Conservation (phyloP, 176 grass and related monocot genomes). For the Aechmea fasciata region DNA sequence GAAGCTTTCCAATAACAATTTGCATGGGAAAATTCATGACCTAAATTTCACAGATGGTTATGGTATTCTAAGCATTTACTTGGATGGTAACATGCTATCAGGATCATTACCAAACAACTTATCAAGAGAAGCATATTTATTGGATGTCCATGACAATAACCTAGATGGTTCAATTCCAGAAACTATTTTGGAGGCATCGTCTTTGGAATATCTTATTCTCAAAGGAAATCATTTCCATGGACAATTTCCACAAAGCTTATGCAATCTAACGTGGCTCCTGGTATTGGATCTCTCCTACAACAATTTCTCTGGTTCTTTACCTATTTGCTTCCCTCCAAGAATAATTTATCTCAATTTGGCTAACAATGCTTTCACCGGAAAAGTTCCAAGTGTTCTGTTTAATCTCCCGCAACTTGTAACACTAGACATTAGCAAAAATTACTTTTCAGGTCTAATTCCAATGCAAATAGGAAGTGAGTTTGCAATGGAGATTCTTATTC, state of each 20-base stretch:
- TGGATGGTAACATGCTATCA: slow-evolving; percentile 10
- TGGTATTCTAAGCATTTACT: background rate
- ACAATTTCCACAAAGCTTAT: too few relatives aligned
- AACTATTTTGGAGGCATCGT: background rate
- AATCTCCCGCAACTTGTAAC: background rate
- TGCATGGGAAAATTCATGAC: slow-evolving; percentile 9
- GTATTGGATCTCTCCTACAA: slow-evolving; percentile 25
- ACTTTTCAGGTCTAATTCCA: background rate
- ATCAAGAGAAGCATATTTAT: too few relatives aligned
- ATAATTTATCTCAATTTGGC: background rate
- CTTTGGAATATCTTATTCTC: background rate
- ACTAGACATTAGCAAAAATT: slow-evolving; percentile 18
- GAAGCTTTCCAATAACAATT: slow-evolving; percentile 10
- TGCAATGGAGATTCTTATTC: background rate
- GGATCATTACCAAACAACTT: background rate
- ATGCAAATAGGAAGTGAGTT: background rate
- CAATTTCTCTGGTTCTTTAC: slow-evolving; percentile 1
- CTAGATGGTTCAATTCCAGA: too few relatives aligned
- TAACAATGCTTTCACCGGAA: slow-evolving; percentile 10
- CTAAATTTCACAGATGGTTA: background rate
- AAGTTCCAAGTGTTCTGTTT: background rate
- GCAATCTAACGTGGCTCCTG: background rate
- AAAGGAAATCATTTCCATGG: background rate
- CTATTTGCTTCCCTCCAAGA: background rate
- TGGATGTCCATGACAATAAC: too few relatives aligned